A percentile compares a stretch with the other conserved stretches of the same genome.
phyloP scores from a whole-genome alignment of 371 early-diverging fungal genomes.

The Apophysomyces elegans region DNA sequence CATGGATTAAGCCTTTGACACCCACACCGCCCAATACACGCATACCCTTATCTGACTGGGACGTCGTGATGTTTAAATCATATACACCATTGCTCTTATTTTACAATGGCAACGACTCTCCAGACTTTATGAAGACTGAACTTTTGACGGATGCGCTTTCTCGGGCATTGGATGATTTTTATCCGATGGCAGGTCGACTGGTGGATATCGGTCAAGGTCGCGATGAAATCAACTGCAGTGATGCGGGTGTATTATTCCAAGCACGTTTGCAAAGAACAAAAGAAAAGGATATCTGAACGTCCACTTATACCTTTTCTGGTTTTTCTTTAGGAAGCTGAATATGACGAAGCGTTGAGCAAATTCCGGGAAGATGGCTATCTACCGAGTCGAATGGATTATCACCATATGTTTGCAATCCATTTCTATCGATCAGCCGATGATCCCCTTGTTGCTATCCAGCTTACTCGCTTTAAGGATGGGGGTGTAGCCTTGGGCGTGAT shows the following conservation, averaged over 20 bases:
- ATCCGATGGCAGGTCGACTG: constrained; percentile 43
- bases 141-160: constrained; percentile 25
- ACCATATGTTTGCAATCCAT: constrained; percentile 47
- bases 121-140: constrained; percentile 39
- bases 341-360: constrained; percentile 23
- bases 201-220: constrained; percentile 43
- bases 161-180: constrained; percentile 30
- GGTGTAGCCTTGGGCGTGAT: constrained; percentile 45
- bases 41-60: constrained; percentile 43
- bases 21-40: constrained; percentile 25
- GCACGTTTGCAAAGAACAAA: constrained; percentile 14
- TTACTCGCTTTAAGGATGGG: constrained; percentile 40
- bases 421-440: constrained; percentile 39
- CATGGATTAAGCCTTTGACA: constrained; percentile 29
- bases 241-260: constrained; percentile 41
- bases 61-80: constrained; percentile 49
- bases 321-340: constrained; percentile 35
- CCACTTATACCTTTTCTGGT: neutral
- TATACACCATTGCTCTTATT: constrained; percentile 44
- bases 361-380: constrained; percentile 36
- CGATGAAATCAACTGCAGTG: constrained; percentile 39
- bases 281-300: too few species aligned
- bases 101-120: constrained; percentile 26
- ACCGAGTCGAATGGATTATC: constrained; percentile 44
- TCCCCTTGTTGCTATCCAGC: constrained; percentile 38